Base-by-base conservation (phyloP, 331 rosid genomes). In the Phaseolus coccineus region DNA sequence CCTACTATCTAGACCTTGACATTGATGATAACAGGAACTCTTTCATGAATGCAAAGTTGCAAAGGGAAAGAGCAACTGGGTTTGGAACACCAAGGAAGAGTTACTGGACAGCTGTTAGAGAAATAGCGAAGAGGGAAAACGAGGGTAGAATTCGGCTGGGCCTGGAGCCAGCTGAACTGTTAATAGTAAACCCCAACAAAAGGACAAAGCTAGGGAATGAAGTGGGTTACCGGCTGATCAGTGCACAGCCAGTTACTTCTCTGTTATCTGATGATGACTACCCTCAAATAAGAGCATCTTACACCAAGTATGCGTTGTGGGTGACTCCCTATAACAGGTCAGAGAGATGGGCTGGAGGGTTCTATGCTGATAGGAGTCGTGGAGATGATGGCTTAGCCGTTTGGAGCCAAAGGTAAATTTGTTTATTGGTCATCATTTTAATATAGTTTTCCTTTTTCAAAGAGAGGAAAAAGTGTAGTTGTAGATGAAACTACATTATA, bases 351-450 rank as follows among this genome's bases (percentile, higher is more conserved):
- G 89, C 95, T 1, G 96, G 83, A 1, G 97, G 98, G 14, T 89
- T 92, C 65, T 92, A 94, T 27, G 85, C 90, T 30, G 98, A 94
- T 67, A 72, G 86, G 57, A 94, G 98, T 73, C 89, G 59, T 48
- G 97, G 97, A 15, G 96, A 94, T 71, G 96, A 92, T 78, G 92
- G 96, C 76, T 85, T 94, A 78, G 93, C 92, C 44, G 68, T 89
- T 69, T 94, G 97, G 98, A 90, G 91, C 75, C 81, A 80, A 3
- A 90, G 93, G 96, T 93, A 81, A 83, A 0, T 1, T 2, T 42
- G 10, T 42, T 42, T 42, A 42, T 42, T 42, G 6, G 2, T 42
- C 9, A 1, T 42, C 6, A 35, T 1, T 71, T 33, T 0, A 6
- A 69, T 69, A 31, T 71, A 16, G 9, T 33, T 6, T 1, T 19